These are phyloP conservation scores for Aspergillus bertholletiae DNA, from an alignment of 495 filamentous ascomycete genomes.

Conservation along the genomic window DNA sequence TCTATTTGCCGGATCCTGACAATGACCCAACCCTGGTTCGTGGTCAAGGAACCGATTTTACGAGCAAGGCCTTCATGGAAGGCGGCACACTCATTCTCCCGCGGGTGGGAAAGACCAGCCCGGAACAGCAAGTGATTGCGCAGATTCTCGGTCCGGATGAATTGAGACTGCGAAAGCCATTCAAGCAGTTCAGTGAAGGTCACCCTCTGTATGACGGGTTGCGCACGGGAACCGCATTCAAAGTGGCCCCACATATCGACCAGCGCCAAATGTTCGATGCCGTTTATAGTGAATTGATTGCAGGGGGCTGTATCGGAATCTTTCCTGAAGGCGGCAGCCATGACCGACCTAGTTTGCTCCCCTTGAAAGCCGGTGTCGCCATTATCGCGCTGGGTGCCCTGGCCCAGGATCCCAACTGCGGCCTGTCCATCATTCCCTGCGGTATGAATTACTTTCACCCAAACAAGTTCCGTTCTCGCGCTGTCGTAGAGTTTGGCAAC, in stretches of 20 bases:
- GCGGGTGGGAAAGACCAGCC: conserved; percentile 64
- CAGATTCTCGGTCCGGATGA: conserved; percentile 80
- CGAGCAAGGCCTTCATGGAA: conserved; percentile 62
- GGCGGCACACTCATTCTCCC: conserved; percentile 87
- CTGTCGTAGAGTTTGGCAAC: conserved; percentile 92
- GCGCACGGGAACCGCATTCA: conserved; percentile 78
- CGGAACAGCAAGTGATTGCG: conserved; percentile 76
- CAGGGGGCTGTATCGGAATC: conserved; percentile 89
- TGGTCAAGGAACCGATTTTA: conserved; percentile 81
- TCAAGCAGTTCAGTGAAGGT: conserved; percentile 52
- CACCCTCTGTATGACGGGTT: conserved; percentile 58
- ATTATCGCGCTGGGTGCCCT: conserved; percentile 96
- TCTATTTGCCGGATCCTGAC: conserved; percentile 86
- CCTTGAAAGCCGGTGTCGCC: conserved; percentile 95
- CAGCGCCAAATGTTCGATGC: conserved; percentile 90
- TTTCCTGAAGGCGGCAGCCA: conserved; percentile 98
- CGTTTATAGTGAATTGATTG: conserved; percentile 76
- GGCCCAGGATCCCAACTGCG: conserved; percentile 79
- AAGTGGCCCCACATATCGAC: conserved; percentile 91
- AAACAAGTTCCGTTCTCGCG: conserved; percentile 97
- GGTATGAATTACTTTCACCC: conserved; percentile 99
- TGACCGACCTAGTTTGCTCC: conserved; percentile 88
- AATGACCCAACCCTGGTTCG: conserved; percentile 78
- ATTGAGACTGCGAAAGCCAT: conserved; percentile 78
- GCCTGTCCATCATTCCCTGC: conserved; percentile 94